A percentile compares a stretch with the other conserved stretches of the same genome.
Evolutionary conservation across 805 yeast genomes (phyloP).

Genomic region (Ogataea pini): DNA sequence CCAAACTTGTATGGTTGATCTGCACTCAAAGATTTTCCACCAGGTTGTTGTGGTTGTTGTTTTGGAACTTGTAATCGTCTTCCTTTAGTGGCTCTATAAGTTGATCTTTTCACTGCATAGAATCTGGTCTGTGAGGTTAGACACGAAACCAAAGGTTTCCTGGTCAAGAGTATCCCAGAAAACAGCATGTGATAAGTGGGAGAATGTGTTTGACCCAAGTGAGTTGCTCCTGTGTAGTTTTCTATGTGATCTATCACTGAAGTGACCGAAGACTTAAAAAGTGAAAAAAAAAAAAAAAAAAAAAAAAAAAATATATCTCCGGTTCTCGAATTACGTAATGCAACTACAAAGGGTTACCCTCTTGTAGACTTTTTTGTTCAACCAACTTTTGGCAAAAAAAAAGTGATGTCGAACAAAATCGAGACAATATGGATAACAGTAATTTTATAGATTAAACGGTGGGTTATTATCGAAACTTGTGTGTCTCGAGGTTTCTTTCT

Average conservation of each 20-base stretch:
- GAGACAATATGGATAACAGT: not conserved
- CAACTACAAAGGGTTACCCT: slow-evolving; percentile 16
- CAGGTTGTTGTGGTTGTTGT: not conserved
- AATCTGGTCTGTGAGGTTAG: not conserved
- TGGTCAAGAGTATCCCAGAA: not conserved
- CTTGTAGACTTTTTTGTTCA: not conserved
- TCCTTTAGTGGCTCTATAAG: slow-evolving; percentile 15
- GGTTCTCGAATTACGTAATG: slow-evolving; percentile 1
- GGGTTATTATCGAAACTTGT: not conserved
- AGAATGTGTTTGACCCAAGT: too few species aligned
- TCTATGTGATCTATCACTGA: too few species aligned
- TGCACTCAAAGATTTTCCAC: not conserved
- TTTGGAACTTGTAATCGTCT: slow-evolving; percentile 8
- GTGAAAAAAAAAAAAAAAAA: not conserved
- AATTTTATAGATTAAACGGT: not conserved
- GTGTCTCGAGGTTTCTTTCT: not conserved
- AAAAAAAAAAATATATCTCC: not conserved
- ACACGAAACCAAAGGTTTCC: not conserved
- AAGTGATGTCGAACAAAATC: slow-evolving; percentile 2
- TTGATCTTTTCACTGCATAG: slow-evolving; percentile 3
- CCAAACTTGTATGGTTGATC: slow-evolving; percentile 45
- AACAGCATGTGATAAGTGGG: not conserved
- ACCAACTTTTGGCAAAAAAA: not conserved
- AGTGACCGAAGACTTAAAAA: too few species aligned
- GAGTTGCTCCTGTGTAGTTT: too few species aligned